Conservation (phyloP, 2,329 filamentous ascomycete genomes). For the Trichoderma harzianum region DNA sequence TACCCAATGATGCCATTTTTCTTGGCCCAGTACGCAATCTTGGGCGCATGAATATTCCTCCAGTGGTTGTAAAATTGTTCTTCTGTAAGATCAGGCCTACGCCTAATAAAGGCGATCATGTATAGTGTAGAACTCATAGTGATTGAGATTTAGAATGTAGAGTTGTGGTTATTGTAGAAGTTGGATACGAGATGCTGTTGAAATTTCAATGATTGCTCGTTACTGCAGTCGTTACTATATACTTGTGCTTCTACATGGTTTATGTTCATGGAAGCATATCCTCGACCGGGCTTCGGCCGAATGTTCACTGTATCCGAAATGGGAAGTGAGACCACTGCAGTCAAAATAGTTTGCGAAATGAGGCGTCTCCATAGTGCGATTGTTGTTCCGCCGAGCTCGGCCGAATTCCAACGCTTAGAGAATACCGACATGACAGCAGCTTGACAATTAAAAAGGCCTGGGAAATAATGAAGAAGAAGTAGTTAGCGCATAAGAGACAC, state of each 20-base stretch:
- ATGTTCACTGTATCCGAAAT: not conserved
- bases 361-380: not conserved
- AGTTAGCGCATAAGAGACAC: not conserved
- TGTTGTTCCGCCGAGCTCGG: constrained; percentile 9
- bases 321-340: too few species aligned
- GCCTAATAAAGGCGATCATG: constrained; percentile 2
- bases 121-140: not conserved
- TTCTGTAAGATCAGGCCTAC: constrained; percentile 7
- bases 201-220: not conserved
- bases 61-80: constrained; percentile 16
- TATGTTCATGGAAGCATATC: too few species aligned
- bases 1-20: constrained; percentile 12
- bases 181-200: not conserved
- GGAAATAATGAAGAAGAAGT: not conserved
- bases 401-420: not conserved
- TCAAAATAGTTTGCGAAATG: not conserved
- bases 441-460: not conserved
- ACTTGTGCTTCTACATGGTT: not conserved
- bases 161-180: not conserved
- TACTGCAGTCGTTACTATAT: not conserved
- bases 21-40: constrained; percentile 10
- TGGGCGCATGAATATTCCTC: constrained; percentile 14
- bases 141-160: not conserved
- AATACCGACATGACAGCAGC: not conserved
- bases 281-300: constrained; percentile 2